Percentiles rank a stretch among this genome's conserved stretches.
These are phyloP conservation scores for Hemileia vastatrix DNA, from an alignment of 1,284 basidiomycete genomes.

Conservation along the genomic window DNA sequence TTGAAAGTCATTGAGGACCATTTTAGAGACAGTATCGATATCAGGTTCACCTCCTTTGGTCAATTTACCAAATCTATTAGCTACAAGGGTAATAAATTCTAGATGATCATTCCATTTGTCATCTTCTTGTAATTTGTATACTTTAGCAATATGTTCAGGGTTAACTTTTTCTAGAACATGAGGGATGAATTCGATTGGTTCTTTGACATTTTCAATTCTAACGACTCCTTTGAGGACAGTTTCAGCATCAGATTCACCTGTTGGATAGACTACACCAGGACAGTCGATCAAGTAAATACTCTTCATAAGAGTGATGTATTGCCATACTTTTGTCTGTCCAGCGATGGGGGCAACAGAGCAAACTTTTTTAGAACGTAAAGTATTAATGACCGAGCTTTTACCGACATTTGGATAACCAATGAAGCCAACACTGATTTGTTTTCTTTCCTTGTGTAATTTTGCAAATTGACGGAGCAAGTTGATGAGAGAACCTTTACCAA, in stretches of 20 bases:
- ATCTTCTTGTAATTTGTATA: conserved; percentile 38
- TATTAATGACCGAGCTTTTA: conserved; percentile 43
- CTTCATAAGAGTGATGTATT: conserved; percentile 43
- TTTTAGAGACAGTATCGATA: conserved; percentile 39
- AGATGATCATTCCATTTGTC: conserved; percentile 37
- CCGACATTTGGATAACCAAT: conserved; percentile 44
- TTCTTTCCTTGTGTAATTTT: conserved; percentile 42
- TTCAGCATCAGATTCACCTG: conserved; percentile 41
- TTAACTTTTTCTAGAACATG: conserved; percentile 40
- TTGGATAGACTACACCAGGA: conserved; percentile 42
- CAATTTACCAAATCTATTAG: conserved; percentile 40
- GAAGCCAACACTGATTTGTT: conserved; percentile 44
- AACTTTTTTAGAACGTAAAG: conserved; percentile 44
- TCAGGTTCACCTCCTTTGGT: conserved; percentile 41
- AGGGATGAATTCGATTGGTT: conserved; percentile 42
- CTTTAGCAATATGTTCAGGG: conserved; percentile 40
- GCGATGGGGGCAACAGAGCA: conserved; percentile 44
- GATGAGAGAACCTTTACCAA: conserved; percentile 43
- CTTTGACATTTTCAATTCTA: conserved; percentile 41
- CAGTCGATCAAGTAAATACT: conserved; percentile 44
- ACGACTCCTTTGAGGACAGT: conserved; percentile 44
- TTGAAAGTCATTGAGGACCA: too few species aligned
- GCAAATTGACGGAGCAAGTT: conserved; percentile 42
- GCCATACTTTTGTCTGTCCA: conserved; percentile 45
- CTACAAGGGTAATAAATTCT: conserved; percentile 40